Conservation (phyloP, 2,329 filamentous ascomycete genomes). For the Sarocladium brachiariae region DNA sequence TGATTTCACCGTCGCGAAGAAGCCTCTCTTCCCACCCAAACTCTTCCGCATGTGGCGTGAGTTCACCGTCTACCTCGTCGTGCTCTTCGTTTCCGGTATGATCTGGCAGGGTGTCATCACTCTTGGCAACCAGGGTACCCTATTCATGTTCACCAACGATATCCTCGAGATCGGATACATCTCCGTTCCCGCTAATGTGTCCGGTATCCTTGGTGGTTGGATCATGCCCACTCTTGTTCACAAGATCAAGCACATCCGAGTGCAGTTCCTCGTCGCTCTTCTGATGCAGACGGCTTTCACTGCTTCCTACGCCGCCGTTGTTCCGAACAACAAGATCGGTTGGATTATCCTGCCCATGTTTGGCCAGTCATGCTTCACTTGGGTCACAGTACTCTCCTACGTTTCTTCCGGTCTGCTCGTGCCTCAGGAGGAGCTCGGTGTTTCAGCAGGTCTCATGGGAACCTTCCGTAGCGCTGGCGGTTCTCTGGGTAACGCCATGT, state of each 20-base stretch:
- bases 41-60: constrained; percentile 7
- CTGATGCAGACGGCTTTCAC: constrained; percentile 3
- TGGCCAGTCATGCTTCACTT: constrained; percentile 6
- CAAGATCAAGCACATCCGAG: constrained; percentile 7
- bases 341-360: constrained; percentile 7
- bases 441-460: constrained; percentile 2
- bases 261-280: constrained; percentile 2
- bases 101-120: constrained; percentile 5
- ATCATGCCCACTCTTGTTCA: constrained; percentile 8
- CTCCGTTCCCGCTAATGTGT: constrained; percentile 3
- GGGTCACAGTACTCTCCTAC: constrained; percentile 3
- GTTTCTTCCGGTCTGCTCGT: background rate
- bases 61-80: constrained; percentile 4
- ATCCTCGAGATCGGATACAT: constrained; percentile 4
- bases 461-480: constrained; percentile 3
- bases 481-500: constrained; percentile 4
- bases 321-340: constrained; percentile 3
- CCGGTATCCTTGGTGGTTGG: background rate
- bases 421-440: constrained; percentile 1
- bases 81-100: constrained; percentile 1
- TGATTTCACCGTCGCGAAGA: background rate
- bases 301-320: background rate
- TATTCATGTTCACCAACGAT: constrained; percentile 9
- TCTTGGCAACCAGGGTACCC: constrained; percentile 4
- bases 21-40: constrained; percentile 2